Evolutionary conservation across 306 rosid species (phyloP).

Genomic region (Trichosanthes cucumerina): DNA sequence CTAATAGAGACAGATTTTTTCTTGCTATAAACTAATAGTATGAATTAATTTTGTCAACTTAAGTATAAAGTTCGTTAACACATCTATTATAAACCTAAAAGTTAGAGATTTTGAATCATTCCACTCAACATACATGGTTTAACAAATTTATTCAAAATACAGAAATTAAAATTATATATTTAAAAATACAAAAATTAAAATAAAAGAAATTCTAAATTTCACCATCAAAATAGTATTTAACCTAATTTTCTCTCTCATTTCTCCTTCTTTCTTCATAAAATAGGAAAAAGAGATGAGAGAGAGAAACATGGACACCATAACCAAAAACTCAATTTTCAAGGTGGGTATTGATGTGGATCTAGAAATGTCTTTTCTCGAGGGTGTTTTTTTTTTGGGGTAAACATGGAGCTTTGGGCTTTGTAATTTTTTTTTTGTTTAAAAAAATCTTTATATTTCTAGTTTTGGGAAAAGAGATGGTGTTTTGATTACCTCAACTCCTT

Average conservation of each 20-base stretch:
- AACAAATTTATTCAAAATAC: no score
- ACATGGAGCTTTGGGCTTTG: conserved; percentile 18
- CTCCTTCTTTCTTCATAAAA: neutral
- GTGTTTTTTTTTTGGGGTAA: conserved; percentile 21
- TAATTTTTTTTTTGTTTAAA: neutral
- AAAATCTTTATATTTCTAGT: neutral
- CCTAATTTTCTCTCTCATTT: neutral
- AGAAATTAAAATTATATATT: no score
- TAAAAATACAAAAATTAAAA: no score
- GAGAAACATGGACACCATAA: neutral
- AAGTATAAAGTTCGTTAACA: no score
- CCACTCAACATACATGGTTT: no score
- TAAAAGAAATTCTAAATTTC: no score
- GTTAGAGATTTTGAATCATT: no score
- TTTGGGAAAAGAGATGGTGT: conserved; percentile 1
- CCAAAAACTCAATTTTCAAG: conserved; percentile 34
- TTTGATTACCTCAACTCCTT: neutral
- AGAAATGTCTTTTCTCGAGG: conserved; percentile 39
- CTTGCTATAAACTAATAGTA: no score
- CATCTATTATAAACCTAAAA: no score
- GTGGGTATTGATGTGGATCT: conserved; percentile 33
- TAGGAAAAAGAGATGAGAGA: conserved; percentile 6
- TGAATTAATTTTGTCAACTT: no score
- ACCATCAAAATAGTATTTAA: no score
- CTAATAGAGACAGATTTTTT: no score